Base-by-base conservation (phyloP, 768 basidiomycete genomes). In the Candolleomyces eurysporus region DNA sequence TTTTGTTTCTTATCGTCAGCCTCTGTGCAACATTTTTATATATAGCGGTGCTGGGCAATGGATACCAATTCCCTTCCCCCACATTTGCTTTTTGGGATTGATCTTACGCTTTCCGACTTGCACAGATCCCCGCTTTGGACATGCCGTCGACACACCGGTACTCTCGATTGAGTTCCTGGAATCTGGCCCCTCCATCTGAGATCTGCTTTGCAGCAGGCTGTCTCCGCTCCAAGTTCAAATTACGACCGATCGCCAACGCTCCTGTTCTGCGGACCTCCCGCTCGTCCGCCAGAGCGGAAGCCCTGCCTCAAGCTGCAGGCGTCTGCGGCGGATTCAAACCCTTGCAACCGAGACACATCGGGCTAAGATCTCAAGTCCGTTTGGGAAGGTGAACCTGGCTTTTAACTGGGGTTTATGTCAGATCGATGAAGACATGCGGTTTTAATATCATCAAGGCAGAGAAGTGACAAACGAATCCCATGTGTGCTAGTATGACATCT, bases 401-500 rank as follows among this genome's bases (percentile, higher is more conserved):
- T 39, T 53, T 21, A 53, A 30, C n/a, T 30, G 52, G 36, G 16
- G 40, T 10, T 22, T 42, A 56, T 56, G 54, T 39, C 42, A 56
- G 39, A 58, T 60, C 55, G 63, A 57, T 66, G 65, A 56, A 58
- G 60, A 71, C 78, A 78, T 73, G 77, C 77, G 77, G 76, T 73
- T 72, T 75, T 75, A 69, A 73, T 76, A 68, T 43, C 53, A 59
- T 57, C n/a, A 17, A 14, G 14, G n/a, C 61, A 66, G 60, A 65
- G 60, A 65, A 72, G 45, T 73, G 71, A 71, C 75, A 76, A 57
- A 73, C 68, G 68, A 70, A 64, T 69, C 67, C 61, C 58, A 72
- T 69, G 70, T 75, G 72, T 73, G 73, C 73, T 71, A 66, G 65
- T 68, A 73, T 69, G 72, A 68, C 66, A 71, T 68, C 63, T 64